Conservation (phyloP, 2,329 filamentous ascomycete species). For the Xylaria sp. region DNA sequence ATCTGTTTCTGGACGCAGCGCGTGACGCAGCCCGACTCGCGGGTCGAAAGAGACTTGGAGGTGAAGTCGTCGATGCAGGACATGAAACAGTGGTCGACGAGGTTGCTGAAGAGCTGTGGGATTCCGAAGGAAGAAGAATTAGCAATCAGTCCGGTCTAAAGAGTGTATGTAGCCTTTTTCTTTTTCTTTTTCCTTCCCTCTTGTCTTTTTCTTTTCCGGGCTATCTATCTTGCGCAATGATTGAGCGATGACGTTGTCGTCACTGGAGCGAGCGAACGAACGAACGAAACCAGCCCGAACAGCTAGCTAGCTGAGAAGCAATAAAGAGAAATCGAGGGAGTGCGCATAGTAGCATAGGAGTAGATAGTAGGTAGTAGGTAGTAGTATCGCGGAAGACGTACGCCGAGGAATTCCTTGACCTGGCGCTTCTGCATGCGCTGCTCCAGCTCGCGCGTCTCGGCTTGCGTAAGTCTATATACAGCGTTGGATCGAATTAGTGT, state of each 20-base stretch:
- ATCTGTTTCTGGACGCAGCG: constrained; percentile 97
- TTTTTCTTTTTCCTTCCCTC: too few relatives aligned
- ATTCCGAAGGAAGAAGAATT: neutral
- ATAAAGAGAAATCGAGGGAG: neutral
- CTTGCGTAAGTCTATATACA: constrained; percentile 71
- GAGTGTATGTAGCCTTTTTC: too few relatives aligned
- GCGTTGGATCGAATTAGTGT: constrained; percentile 12
- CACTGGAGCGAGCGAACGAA: neutral
- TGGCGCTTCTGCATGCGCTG: constrained; percentile 96
- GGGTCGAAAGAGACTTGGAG: constrained; percentile 88
- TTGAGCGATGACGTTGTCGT: constrained; percentile 1
- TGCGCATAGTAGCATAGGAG: too few relatives aligned
- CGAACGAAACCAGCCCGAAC: neutral
- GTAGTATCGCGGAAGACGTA: constrained; percentile 61
- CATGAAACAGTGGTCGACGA: constrained; percentile 91
- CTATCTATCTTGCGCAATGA: neutral
- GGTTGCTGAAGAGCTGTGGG: constrained; percentile 67
- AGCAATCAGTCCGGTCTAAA: neutral
- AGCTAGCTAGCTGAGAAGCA: neutral
- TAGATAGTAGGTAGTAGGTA: neutral
- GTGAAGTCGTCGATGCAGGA: constrained; percentile 99
- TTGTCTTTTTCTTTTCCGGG: too few relatives aligned
- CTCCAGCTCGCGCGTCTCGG: constrained; percentile 93
- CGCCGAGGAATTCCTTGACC: constrained; percentile 98
- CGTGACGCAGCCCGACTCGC: constrained; percentile 91